Evolutionary conservation across 768 basidiomycete species (phyloP).

Genomic region (Termitomyces sp.): DNA sequence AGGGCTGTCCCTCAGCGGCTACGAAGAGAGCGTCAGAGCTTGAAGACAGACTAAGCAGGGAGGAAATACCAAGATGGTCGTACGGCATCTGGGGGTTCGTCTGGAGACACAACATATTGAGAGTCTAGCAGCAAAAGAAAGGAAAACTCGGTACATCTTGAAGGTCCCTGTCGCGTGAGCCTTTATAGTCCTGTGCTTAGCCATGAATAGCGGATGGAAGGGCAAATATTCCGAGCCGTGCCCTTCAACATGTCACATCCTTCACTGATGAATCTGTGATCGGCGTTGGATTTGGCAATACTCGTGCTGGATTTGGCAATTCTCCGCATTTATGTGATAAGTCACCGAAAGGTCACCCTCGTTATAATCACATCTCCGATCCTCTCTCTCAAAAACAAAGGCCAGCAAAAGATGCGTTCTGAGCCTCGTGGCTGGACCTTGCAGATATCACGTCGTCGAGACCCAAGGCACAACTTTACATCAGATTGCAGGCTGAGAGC

Average conservation of each 20-base stretch:
- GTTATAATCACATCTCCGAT: constrained; percentile 23
- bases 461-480: neutral
- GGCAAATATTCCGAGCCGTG: constrained; percentile 10
- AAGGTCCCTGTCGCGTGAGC: neutral
- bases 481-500: neutral
- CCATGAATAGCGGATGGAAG: constrained; percentile 17
- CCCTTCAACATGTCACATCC: constrained; percentile 20
- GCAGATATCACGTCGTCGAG: neutral
- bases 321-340: neutral
- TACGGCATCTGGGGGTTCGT: constrained; percentile 6
- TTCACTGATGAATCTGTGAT: constrained; percentile 15
- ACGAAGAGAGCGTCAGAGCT: constrained; percentile 1
- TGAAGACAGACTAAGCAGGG: neutral
- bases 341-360: constrained; percentile 16
- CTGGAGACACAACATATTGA: constrained; percentile 10
- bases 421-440: constrained; percentile 2
- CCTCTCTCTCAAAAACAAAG: constrained; percentile 5
- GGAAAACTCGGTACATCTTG: neutral
- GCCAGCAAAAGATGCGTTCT: neutral
- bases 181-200: constrained; percentile 17
- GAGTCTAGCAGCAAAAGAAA: neutral
- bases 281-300: constrained; percentile 6
- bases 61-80: constrained; percentile 4
- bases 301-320: neutral
- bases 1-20: constrained; percentile 8